Evolutionary conservation across 495 filamentous ascomycete species (phyloP), one percentile per base, ranked within the genome.

Genomic region (Viridothelium virens): DNA sequence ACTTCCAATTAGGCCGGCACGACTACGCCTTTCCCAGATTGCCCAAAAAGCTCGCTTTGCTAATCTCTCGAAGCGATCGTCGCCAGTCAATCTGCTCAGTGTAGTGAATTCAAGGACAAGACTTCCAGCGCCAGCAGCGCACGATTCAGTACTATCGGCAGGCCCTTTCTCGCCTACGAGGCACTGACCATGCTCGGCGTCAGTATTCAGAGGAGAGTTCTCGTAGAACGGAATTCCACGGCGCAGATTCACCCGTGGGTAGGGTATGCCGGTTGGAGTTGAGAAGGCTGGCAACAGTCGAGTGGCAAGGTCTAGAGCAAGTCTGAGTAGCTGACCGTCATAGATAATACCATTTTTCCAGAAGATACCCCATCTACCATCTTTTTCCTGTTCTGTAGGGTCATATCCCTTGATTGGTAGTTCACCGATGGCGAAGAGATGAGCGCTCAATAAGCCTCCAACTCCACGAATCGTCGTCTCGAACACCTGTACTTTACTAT

Each of bases 401-500:
- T 82, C 69, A 74, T 96, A 97, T 38, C 88, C 86, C 34, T 78
- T 80, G 63, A 97, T 96, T 1, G 92, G 92, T 44, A 96, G 78
- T 33, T 94, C 91, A 44, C 91, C 92, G 56, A 91, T 79, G 14
- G 94, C 92, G 74, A 97, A 98, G 34, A 96, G 80, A 78, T 98
- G 94, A 6, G 95, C 91, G 70, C 91, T 96, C 56, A 98, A 79
- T 38, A 98, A 77, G 31, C 94, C 94, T 18, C 95, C 94, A 62
- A 98, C 83, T 37, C 92, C 92, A 68, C 94, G 83, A 74, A 98
- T 98, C 10, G 96, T 92, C 2, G 92, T 96, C 77, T 98, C 94
- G 73, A 98, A 98, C 41, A 98, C 91, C 77, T 98, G 91, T 9
- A 98, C 94, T 76, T 97, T 97, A 76, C 91, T 95, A 76, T 98